These are phyloP conservation scores for Candida dajiaensis DNA, from an alignment of 805 yeast species.

Conservation along the genomic window DNA sequence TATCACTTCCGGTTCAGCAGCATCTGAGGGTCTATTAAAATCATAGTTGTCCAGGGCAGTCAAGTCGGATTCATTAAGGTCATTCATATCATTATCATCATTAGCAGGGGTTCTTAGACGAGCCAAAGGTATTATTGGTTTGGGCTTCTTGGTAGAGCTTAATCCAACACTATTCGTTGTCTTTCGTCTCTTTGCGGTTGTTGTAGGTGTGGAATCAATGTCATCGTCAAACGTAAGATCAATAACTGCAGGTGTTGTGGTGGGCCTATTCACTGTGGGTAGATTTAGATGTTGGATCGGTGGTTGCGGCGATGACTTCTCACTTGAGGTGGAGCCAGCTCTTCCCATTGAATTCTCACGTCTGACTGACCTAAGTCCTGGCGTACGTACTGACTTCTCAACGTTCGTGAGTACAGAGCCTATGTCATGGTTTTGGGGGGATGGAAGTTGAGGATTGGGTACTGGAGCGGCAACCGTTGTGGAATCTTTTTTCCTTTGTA, in stretches of 20 bases:
- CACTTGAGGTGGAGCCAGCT: constrained; percentile 7
- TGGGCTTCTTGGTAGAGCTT: constrained; percentile 1
- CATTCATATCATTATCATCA: constrained; percentile 9
- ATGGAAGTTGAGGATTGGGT: not conserved
- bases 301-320: constrained; percentile 16
- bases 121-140: not conserved
- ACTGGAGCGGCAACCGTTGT: not conserved
- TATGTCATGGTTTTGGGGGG: constrained; percentile 1
- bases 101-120: not conserved
- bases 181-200: not conserved
- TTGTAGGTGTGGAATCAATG: not conserved
- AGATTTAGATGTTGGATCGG: constrained; percentile 5
- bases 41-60: constrained; percentile 14
- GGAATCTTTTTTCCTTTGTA: not conserved
- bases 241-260: constrained; percentile 12
- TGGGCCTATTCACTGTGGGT: constrained; percentile 1
- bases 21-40: constrained; percentile 7
- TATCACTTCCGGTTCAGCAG: not conserved
- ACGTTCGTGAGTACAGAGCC: constrained; percentile 6
- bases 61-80: constrained; percentile 12
- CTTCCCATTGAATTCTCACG: constrained; percentile 11
- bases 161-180: not conserved
- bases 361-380: constrained; percentile 17
- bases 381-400: constrained; percentile 7
- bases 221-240: constrained; percentile 25